phyloP scores from a whole-genome alignment of 108 stramenopile species.

The Heterococcus sp. region DNA sequence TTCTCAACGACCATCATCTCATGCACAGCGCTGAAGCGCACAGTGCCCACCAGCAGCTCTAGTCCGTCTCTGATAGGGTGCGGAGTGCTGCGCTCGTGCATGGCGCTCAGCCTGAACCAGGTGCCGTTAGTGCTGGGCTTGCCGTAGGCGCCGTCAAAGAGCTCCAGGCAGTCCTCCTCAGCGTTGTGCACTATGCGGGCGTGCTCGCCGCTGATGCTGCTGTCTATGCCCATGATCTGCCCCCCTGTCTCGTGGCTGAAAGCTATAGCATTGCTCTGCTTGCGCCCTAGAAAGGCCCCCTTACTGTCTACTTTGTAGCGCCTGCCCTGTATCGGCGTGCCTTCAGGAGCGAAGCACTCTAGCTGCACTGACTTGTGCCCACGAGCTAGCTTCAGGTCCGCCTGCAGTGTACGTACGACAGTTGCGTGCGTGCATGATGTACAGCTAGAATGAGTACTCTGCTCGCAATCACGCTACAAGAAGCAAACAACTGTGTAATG shows the following conservation, averaged over 20 bases:
- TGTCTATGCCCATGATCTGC: conserved; percentile 48
- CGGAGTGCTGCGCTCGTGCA: conserved; percentile 38
- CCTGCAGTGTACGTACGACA: too few relatives aligned
- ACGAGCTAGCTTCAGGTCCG: conserved; percentile 3
- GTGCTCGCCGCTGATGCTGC: conserved; percentile 57
- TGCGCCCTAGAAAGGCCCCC: conserved; percentile 53
- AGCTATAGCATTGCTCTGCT: conserved; percentile 51
- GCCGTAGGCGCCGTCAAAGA: conserved; percentile 37
- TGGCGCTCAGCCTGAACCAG: conserved; percentile 40
- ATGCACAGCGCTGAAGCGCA: conserved; percentile 29
- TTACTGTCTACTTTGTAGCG: conserved; percentile 24
- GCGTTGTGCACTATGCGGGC: conserved; percentile 51
- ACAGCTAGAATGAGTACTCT: too few relatives aligned
- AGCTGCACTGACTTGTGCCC: conserved; percentile 31
- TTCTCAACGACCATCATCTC: conserved; percentile 45
- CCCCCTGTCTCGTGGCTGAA: conserved; percentile 36
- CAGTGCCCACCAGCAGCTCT: conserved; percentile 44
- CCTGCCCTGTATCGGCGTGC: conserved; percentile 57
- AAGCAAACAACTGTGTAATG: too few relatives aligned
- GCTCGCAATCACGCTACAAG: too few relatives aligned
- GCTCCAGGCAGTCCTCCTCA: conserved; percentile 19
- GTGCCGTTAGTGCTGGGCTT: conserved; percentile 16
- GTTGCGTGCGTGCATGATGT: too few relatives aligned
- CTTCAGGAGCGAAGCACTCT: conserved; percentile 63
- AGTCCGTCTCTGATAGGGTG: conserved; percentile 1